Conservation (phyloP, 805 yeast genomes). For the Yarrowia keelungensis region DNA sequence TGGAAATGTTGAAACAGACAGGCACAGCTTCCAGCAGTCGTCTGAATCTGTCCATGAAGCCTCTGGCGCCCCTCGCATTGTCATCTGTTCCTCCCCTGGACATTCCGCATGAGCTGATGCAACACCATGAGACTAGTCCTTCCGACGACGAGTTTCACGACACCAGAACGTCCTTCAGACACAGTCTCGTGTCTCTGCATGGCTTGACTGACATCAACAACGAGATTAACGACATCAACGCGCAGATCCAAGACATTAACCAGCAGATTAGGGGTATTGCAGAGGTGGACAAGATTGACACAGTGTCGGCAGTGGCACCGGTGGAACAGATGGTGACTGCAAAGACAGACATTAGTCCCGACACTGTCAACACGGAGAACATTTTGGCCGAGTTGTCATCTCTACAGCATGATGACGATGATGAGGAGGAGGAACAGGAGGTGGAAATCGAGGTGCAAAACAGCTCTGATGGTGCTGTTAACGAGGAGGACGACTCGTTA, state of each 20-base stretch:
- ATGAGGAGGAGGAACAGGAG: background rate
- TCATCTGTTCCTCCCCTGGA: constrained; percentile 22
- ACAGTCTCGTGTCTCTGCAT: constrained; percentile 10
- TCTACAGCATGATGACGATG: constrained; percentile 2
- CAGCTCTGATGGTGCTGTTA: background rate
- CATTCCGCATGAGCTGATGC: constrained; percentile 29
- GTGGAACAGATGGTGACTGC: constrained; percentile 24
- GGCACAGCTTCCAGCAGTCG: constrained; percentile 4
- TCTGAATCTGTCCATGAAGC: constrained; percentile 13
- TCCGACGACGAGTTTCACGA: constrained; percentile 24
- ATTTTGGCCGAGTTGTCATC: constrained; percentile 25
- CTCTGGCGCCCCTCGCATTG: constrained; percentile 23
- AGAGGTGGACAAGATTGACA: constrained; percentile 15
- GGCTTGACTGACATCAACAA: constrained; percentile 34
- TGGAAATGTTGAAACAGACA: constrained; percentile 19
- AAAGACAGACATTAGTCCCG: background rate
- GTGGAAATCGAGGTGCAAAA: background rate
- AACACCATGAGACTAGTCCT: background rate
- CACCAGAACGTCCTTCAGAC: constrained; percentile 14
- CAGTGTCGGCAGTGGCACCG: constrained; percentile 1
- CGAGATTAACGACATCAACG: constrained; percentile 30
- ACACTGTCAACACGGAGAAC: constrained; percentile 14
- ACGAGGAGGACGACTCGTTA: constrained; percentile 11
- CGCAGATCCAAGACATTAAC: constrained; percentile 30
- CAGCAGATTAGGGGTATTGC: constrained; percentile 26